Base-by-base conservation (phyloP, 257 asterid species). In the Coffea canephora region DNA sequence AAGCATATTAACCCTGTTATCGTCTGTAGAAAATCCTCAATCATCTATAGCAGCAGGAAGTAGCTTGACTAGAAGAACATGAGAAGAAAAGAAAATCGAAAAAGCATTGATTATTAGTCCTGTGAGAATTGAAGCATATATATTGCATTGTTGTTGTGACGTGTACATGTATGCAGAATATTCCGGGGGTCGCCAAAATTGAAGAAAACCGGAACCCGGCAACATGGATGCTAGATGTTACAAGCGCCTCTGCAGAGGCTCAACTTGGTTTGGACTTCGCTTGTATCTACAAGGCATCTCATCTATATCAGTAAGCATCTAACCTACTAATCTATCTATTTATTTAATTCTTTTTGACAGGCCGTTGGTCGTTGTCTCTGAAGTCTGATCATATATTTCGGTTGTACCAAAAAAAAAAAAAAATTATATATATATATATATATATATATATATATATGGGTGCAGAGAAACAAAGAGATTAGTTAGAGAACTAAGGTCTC, bases 171-270 rank as follows among this genome's bases (percentile, higher is more conserved):
- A 4, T 12, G 8, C 78, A 80, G 83, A 19, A 39, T 15, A 55
- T 80, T 45, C 52, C 68, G 15, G 83, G 83, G 3, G 67, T 80
- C 5, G 57, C 76, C 1, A 68, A 54, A 55, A 82, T 85, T 27
- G 67, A 34, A 59, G 82, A 80, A 13, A 68, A 78, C 4, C 77
- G 65, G 69, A 85, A 80, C 62, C 83, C 83, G 2, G 83, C 83
- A 52, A 75, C 80, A 27, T 80, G 83, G 83, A 76, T 80, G 76
- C 74, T 80, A 50, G 80, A 80, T 16, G 73, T 81, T 2, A 74
- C 80, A 16, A 11, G 71, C 18, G 21, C 34, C 23, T 43, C 68
- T 15, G 45, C 57, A 23, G 83, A 80, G 66, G 75, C 34, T 7
- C 64, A 8, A 34, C 59, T 74, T 18, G 80, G 80, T 45, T 2